Conservation (phyloP, 2,329 filamentous ascomycete species). For the Paraconiothyrium brasiliense region DNA sequence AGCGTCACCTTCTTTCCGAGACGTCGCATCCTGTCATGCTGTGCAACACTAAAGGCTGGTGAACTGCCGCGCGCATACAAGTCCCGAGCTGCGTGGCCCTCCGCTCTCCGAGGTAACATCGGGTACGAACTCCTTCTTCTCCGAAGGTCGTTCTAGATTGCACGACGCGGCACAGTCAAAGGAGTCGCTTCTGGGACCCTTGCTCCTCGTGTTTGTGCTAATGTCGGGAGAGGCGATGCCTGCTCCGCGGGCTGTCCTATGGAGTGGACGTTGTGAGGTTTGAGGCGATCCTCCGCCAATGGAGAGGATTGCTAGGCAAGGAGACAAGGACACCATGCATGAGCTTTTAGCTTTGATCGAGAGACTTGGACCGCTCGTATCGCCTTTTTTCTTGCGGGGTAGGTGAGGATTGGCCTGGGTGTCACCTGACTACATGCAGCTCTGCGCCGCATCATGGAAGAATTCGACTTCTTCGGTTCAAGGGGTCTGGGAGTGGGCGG, state of each 20-base stretch:
- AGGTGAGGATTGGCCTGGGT: not conserved
- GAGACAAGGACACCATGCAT: not conserved
- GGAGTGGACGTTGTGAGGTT: slow-evolving; percentile 1
- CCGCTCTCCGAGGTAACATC: not conserved
- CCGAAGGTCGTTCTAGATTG: not conserved
- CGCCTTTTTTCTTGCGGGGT: not conserved
- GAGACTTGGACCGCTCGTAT: slow-evolving; percentile 52
- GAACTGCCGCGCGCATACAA: not conserved
- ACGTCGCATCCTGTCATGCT: not conserved
- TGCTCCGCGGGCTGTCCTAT: slow-evolving; percentile 2
- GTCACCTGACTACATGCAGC: not conserved
- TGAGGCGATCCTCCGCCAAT: slow-evolving; percentile 5
- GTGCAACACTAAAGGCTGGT: not conserved
- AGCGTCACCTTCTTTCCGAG: not conserved
- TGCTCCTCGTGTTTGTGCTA: slow-evolving; percentile 1
- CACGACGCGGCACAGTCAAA: not conserved
- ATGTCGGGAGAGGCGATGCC: slow-evolving; percentile 3
- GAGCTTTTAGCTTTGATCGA: slow-evolving; percentile 16
- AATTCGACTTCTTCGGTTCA: not conserved
- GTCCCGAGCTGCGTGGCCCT: not conserved
- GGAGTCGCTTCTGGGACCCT: not conserved
- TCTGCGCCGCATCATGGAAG: slow-evolving; percentile 6
- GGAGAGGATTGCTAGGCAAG: not conserved
- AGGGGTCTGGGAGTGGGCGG: not conserved
- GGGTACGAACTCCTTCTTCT: not conserved